phyloP scores from a whole-genome alignment of 768 basidiomycete genomes.

The Leccinum subgranulosum region DNA sequence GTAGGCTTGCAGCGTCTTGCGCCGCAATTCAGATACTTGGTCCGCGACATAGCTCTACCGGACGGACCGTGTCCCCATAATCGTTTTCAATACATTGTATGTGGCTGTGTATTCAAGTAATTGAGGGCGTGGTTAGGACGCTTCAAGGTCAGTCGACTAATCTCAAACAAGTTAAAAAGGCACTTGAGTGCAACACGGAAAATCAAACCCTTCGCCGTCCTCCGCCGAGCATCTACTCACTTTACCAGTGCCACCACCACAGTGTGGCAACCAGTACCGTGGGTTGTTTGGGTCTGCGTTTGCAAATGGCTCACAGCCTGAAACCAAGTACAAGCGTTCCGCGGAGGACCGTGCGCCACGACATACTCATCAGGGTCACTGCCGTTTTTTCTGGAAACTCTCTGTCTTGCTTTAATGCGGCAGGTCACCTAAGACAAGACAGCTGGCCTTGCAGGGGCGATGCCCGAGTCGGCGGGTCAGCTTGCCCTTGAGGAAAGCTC shows the following conservation, averaged over 20 bases:
- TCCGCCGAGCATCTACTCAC: background rate
- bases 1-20: slow-evolving; percentile 22
- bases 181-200: background rate
- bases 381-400: background rate
- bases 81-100: background rate
- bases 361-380: background rate
- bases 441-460: background rate
- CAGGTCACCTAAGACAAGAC: background rate
- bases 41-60: background rate
- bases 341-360: background rate
- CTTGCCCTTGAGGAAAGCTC: background rate
- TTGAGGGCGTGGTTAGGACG: background rate
- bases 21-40: background rate
- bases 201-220: background rate
- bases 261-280: background rate
- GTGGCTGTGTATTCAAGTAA: background rate
- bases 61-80: background rate
- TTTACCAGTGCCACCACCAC: background rate
- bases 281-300: background rate
- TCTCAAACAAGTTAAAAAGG: background rate
- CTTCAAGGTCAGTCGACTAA: background rate
- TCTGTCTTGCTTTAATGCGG: background rate
- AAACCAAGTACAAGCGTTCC: background rate
- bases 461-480: background rate
- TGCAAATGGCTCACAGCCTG: background rate